Evolutionary conservation across 164 flowering plant genomes (phyloP).

Genomic region (Houttuynia cordata): DNA sequence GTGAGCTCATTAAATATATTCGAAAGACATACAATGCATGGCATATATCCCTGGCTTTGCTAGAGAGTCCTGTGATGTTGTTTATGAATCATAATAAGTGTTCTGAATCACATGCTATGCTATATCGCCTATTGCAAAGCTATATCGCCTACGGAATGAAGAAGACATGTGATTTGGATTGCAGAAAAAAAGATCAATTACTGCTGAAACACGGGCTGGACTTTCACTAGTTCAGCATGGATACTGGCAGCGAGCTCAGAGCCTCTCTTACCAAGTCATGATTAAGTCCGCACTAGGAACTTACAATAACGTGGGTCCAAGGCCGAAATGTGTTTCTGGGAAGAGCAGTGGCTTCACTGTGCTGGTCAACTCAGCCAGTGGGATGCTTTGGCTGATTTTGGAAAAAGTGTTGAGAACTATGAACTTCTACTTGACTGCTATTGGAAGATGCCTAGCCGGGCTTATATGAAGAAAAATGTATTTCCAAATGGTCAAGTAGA

Average conservation of each 20-base stretch:
- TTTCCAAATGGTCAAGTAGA: no score
- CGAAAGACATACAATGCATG: slow-evolving; percentile 98
- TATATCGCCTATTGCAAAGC: slow-evolving; percentile 88
- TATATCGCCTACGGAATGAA: no score
- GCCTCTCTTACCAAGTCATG: no score
- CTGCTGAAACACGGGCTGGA: slow-evolving; percentile 92
- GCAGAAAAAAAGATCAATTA: slow-evolving; percentile 84
- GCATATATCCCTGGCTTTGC: no score
- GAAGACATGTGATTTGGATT: slow-evolving; percentile 98
- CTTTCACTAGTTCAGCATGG: slow-evolving; percentile 98
- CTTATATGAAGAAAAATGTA: no score
- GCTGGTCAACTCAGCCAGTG: no score
- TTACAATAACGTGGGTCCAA: slow-evolving; percentile 92
- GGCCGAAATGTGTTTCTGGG: slow-evolving; percentile 99
- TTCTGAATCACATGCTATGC: slow-evolving; percentile 91
- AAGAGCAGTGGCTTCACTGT: slow-evolving; percentile 94
- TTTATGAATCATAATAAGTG: slow-evolving; percentile 85
- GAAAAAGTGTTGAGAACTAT: no score
- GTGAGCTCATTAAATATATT: slow-evolving; percentile 93
- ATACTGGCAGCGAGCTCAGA: slow-evolving; percentile 94
- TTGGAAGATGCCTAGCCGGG: no score
- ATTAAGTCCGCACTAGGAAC: slow-evolving; percentile 99
- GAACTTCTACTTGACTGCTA: no score
- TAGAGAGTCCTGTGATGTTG: slow-evolving; percentile 92
- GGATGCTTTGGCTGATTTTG: no score